These are phyloP conservation scores for Endocladia muricata DNA, from an alignment of 31 red algal species.

Conservation along the genomic window DNA sequence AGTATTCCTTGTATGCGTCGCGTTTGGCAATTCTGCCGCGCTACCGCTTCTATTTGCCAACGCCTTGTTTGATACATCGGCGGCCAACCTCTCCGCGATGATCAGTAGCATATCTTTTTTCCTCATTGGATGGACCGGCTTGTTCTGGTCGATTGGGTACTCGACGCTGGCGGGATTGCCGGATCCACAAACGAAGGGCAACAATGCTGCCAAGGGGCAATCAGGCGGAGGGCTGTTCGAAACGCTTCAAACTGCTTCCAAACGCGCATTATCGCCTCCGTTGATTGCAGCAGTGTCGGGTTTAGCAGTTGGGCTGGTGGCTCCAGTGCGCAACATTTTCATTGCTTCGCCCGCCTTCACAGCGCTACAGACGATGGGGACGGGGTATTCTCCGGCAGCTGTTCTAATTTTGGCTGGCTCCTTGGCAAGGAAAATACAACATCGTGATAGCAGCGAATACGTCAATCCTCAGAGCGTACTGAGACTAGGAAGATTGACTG, in stretches of 20 bases:
- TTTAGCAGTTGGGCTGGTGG: constrained; percentile 38
- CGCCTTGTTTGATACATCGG: constrained; percentile 43
- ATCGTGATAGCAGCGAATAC: neutral
- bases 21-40: constrained; percentile 76
- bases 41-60: constrained; percentile 70
- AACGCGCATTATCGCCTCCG: constrained; percentile 46
- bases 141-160: constrained; percentile 84
- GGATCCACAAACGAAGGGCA: neutral
- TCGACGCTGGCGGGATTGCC: constrained; percentile 2
- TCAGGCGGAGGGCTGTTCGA: neutral
- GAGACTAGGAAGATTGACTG: constrained; percentile 16
- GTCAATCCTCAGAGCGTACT: neutral
- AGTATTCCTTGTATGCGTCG: constrained; percentile 35
- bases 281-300: constrained; percentile 41
- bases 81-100: neutral
- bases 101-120: constrained; percentile 68
- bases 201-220: neutral
- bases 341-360: constrained; percentile 29
- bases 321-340: constrained; percentile 34
- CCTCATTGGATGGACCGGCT: constrained; percentile 66
- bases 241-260: neutral
- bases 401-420: constrained; percentile 78
- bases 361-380: constrained; percentile 41
- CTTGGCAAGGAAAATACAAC: constrained; percentile 18
- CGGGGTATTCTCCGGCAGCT: constrained; percentile 66